Evolutionary conservation across 306 rosid genomes (phyloP).

Genomic region (Cyamopsis tetragonoloba): DNA sequence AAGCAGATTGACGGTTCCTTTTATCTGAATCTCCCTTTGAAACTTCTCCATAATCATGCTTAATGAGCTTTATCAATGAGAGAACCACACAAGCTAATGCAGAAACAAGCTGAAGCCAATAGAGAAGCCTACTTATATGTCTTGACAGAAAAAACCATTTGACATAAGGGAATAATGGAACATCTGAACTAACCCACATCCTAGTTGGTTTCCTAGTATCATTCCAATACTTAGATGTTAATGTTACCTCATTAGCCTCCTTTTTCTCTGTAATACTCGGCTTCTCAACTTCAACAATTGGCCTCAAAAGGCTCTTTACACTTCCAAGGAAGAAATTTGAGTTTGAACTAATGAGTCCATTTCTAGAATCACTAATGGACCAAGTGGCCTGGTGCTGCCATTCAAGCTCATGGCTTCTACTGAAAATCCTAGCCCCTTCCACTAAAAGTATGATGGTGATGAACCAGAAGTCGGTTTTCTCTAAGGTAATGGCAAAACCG

Average conservation of each 20-base stretch:
- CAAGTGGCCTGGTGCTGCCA: slow-evolving; percentile 89
- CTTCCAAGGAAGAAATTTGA: slow-evolving; percentile 36
- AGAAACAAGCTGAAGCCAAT: slow-evolving; percentile 80
- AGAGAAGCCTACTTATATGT: slow-evolving; percentile 68
- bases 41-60: slow-evolving; percentile 54
- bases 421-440: slow-evolving; percentile 76
- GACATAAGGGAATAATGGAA: slow-evolving; percentile 72
- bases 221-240: background rate
- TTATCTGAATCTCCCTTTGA: slow-evolving; percentile 64
- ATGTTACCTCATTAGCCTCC: background rate
- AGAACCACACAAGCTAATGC: slow-evolving; percentile 72
- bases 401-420: slow-evolving; percentile 84
- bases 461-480: slow-evolving; percentile 70
- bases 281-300: slow-evolving; percentile 28
- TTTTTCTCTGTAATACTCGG: too few species aligned
- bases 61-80: slow-evolving; percentile 59
- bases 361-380: slow-evolving; percentile 56
- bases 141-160: slow-evolving; percentile 57
- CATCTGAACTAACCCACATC: slow-evolving; percentile 62
- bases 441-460: slow-evolving; percentile 67
- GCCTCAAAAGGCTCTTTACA: slow-evolving; percentile 33
- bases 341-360: slow-evolving; percentile 48
- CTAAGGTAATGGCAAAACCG: slow-evolving; percentile 75
- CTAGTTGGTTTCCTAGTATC: slow-evolving; percentile 40
- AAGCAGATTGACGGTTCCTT: slow-evolving; percentile 58